Conservation (phyloP, 2,329 filamentous ascomycete species). For the Hymenoscyphus fraxineus region DNA sequence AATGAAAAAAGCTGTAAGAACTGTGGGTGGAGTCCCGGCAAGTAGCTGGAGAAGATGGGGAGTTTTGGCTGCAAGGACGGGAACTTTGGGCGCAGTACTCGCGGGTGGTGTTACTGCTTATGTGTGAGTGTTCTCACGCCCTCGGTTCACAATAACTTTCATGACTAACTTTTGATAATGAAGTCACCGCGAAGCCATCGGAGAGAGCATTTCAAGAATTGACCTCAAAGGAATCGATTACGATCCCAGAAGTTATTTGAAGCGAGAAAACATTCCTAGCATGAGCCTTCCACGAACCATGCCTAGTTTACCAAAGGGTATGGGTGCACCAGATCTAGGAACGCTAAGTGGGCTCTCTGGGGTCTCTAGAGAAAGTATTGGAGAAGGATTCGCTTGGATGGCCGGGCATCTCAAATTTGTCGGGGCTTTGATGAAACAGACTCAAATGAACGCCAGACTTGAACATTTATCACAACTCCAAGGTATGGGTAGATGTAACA, state of each 20-base stretch:
- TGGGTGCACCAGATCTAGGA: background rate
- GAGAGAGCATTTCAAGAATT: slow-evolving; percentile 44
- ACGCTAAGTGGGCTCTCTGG: slow-evolving; percentile 41
- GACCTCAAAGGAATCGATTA: slow-evolving; percentile 16
- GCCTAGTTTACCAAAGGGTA: slow-evolving; percentile 26
- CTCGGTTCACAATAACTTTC: background rate
- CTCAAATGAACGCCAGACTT: slow-evolving; percentile 67
- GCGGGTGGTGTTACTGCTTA: slow-evolving; percentile 81
- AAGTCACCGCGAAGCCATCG: slow-evolving; percentile 64
- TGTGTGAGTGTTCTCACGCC: slow-evolving; percentile 37
- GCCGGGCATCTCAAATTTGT: slow-evolving; percentile 83
- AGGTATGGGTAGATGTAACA: slow-evolving; percentile 66
- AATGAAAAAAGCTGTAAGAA: slow-evolving; percentile 23
- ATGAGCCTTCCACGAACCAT: slow-evolving; percentile 39
- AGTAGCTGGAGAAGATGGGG: slow-evolving; percentile 52
- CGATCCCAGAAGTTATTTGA: slow-evolving; percentile 5
- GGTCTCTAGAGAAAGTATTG: slow-evolving; percentile 55
- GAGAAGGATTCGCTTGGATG: slow-evolving; percentile 72
- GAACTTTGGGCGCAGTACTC: slow-evolving; percentile 75
- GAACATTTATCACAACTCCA: slow-evolving; percentile 57
- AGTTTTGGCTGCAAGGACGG: slow-evolving; percentile 71
- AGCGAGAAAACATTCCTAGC: slow-evolving; percentile 8
- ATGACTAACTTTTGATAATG: background rate
- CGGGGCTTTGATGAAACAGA: slow-evolving; percentile 69
- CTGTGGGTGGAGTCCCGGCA: slow-evolving; percentile 20